Percentiles rank a stretch among this genome's conserved stretches.
phyloP scores from a whole-genome alignment of 306 rosid genomes.

The Abrus pulchellus region DNA sequence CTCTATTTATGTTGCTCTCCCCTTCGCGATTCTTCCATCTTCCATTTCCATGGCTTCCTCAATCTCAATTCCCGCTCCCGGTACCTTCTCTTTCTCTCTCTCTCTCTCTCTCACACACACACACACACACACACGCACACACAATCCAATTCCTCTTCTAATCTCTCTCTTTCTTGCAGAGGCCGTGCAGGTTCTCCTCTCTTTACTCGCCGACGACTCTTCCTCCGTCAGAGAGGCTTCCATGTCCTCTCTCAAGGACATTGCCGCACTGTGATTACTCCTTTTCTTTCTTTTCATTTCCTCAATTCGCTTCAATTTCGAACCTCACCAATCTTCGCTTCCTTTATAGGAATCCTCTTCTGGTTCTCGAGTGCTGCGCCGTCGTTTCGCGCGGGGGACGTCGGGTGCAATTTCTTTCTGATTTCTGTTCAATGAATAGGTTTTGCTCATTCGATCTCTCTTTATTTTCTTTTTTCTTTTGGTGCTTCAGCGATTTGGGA shows the following conservation, averaged over 20 bases:
- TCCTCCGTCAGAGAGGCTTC: constrained; percentile 79
- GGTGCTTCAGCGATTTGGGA: constrained; percentile 80
- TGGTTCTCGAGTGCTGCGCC: constrained; percentile 90
- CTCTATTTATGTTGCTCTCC: constrained; percentile 12
- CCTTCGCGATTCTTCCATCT: constrained; percentile 27
- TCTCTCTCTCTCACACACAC: too few species aligned
- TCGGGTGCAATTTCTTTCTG: constrained; percentile 59
- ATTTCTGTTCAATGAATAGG: background rate
- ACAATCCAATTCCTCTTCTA: constrained; percentile 7
- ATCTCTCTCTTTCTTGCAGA: constrained; percentile 60
- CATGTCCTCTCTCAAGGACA: constrained; percentile 83
- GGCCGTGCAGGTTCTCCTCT: constrained; percentile 87
- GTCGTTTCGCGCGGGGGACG: constrained; percentile 92
- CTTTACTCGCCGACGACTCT: constrained; percentile 85
- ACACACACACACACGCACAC: too few species aligned
- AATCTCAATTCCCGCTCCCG: constrained; percentile 75
- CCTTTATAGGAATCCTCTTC: constrained; percentile 68
- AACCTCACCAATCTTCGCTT: background rate
- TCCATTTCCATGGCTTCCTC: constrained; percentile 80
- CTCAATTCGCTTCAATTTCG: constrained; percentile 25
- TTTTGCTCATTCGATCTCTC: background rate
- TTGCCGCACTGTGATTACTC: constrained; percentile 69
- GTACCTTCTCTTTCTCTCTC: constrained; percentile 46
- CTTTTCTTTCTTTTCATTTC: background rate
- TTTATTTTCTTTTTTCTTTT: background rate